phyloP scores from a whole-genome alignment of 1,284 basidiomycete genomes.

The Vanrija pseudolonga region DNA sequence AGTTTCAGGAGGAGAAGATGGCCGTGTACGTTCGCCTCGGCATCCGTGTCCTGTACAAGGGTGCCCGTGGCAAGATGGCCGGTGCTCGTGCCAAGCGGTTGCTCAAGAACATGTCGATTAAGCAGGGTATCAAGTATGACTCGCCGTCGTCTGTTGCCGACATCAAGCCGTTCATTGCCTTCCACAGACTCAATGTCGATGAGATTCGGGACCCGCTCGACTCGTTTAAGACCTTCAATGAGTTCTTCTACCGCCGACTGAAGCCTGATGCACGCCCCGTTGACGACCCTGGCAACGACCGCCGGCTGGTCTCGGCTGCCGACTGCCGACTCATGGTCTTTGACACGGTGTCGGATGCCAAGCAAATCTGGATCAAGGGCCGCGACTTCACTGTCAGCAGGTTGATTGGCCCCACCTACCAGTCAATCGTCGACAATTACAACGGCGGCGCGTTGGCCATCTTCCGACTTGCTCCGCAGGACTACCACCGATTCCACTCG shows the following conservation, averaged over 20 bases:
- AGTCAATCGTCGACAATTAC: slow-evolving; percentile 64
- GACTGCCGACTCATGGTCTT: slow-evolving; percentile 96
- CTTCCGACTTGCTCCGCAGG: slow-evolving; percentile 89
- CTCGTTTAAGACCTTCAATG: slow-evolving; percentile 85
- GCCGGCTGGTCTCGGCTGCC: slow-evolving; percentile 76
- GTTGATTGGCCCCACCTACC: slow-evolving; percentile 75
- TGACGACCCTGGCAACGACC: slow-evolving; percentile 67
- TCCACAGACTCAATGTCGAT: slow-evolving; percentile 76
- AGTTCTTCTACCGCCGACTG: slow-evolving; percentile 84
- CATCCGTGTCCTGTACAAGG: slow-evolving; percentile 90
- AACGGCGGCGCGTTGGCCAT: slow-evolving; percentile 68
- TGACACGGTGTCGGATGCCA: slow-evolving; percentile 77
- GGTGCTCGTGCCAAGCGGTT: slow-evolving; percentile 75
- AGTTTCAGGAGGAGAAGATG: slow-evolving; percentile 95
- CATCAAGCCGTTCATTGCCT: slow-evolving; percentile 82
- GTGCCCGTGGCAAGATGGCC: slow-evolving; percentile 84
- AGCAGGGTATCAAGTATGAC: slow-evolving; percentile 93
- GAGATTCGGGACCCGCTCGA: slow-evolving; percentile 79
- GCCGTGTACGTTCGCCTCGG: slow-evolving; percentile 81
- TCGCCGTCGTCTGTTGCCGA: slow-evolving; percentile 75
- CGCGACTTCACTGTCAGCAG: slow-evolving; percentile 79
- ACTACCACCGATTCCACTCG: slow-evolving; percentile 95
- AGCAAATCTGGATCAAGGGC: slow-evolving; percentile 93
- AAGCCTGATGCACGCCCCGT: slow-evolving; percentile 76
- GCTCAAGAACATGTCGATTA: slow-evolving; percentile 84